A percentile compares a stretch with the other conserved stretches of the same genome.
Evolutionary conservation across 768 basidiomycete genomes (phyloP).

Genomic region (Lentinula guzmanii): DNA sequence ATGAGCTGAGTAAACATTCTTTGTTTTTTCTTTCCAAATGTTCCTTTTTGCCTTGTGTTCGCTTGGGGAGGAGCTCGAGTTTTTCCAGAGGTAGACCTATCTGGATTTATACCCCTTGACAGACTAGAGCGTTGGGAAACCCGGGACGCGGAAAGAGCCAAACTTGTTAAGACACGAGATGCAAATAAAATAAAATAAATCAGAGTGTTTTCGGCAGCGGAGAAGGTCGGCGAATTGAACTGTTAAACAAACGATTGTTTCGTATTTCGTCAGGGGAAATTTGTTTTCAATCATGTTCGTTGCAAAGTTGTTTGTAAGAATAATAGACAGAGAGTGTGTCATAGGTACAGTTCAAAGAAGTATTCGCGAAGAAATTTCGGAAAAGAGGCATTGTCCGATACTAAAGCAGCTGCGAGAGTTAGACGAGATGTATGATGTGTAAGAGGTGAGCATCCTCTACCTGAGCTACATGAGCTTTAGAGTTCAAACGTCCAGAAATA

Average conservation of each 20-base stretch:
- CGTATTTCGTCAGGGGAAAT: neutral
- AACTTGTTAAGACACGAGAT: too few species aligned
- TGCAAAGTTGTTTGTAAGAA: neutral
- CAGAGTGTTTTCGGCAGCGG: too few species aligned
- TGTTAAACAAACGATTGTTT: too few species aligned
- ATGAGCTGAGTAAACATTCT: constrained; percentile 5
- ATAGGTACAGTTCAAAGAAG: neutral
- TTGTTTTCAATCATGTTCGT: neutral
- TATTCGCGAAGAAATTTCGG: neutral
- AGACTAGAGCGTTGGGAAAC: neutral
- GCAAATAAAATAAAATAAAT: too few species aligned
- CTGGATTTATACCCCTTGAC: neutral
- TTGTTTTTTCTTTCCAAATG: neutral
- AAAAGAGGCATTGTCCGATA: neutral
- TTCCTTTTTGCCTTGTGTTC: neutral
- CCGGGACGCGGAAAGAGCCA: too few species aligned
- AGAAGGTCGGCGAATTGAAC: too few species aligned
- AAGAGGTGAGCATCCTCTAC: neutral
- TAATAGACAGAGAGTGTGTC: neutral
- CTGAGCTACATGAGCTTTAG: too few species aligned
- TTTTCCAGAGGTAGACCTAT: neutral
- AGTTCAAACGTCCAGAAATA: neutral
- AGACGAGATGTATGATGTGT: neutral
- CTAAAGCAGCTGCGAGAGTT: neutral
- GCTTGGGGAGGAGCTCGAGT: neutral